Conservation (phyloP, 169 alveolate genomes). For the Cryptosporidium tyzzeri region DNA sequence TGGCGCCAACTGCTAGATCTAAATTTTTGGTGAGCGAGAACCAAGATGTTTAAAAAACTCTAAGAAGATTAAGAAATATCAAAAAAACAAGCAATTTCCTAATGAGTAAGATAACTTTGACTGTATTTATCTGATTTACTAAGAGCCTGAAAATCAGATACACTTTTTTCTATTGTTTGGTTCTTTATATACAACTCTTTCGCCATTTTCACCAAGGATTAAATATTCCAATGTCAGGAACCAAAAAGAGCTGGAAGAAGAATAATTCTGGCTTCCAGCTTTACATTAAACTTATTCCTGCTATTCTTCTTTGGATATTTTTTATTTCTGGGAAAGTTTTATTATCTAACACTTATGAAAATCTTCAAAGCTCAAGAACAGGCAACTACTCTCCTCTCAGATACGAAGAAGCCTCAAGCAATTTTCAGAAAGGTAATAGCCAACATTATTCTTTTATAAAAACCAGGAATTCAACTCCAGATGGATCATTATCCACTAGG, state of each 20-base stretch:
- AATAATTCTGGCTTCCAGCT: neutral
- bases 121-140: neutral
- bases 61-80: neutral
- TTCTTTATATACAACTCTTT: neutral
- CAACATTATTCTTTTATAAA: too few species aligned
- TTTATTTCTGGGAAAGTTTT: neutral
- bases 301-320: neutral
- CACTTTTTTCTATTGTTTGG: neutral
- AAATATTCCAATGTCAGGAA: neutral
- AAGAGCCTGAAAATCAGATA: neutral
- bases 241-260: neutral
- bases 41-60: neutral
- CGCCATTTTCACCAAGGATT: neutral
- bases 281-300: neutral
- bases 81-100: neutral
- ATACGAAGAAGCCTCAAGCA: neutral
- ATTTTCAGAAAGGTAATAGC: too few species aligned
- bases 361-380: neutral
- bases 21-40: conserved; percentile 8
- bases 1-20: conserved; percentile 25
- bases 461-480: too few species aligned
- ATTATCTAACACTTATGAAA: neutral
- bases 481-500: too few species aligned
- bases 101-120: neutral
- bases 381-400: too few species aligned